Evolutionary conservation across 177 flowering plant genomes (phyloP).

Genomic region (Telopea speciosissima): DNA sequence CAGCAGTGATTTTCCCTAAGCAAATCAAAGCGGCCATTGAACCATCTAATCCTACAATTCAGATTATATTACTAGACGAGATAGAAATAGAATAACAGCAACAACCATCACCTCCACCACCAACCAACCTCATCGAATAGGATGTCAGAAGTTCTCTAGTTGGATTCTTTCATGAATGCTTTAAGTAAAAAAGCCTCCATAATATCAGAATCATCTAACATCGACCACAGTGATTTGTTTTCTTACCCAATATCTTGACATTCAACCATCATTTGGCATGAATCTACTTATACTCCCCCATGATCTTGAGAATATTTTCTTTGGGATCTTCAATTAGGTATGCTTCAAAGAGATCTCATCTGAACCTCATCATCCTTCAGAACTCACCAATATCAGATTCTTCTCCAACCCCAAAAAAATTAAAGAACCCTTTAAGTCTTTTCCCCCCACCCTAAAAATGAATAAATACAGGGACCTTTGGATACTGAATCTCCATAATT

Average conservation of each 20-base stretch:
- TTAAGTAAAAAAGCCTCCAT: neutral
- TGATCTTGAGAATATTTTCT: neutral
- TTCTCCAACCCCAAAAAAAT: neutral
- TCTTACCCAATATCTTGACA: neutral
- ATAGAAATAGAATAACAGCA: neutral
- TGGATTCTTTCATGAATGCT: neutral
- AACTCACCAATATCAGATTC: neutral
- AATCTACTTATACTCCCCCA: neutral
- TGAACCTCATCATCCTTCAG: too few species aligned
- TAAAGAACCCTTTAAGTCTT: too few species aligned
- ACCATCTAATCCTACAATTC: neutral
- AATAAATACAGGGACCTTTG: too few species aligned
- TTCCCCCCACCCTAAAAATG: too few species aligned
- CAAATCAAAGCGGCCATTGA: neutral
- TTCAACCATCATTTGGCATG: neutral
- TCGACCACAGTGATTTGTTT: neutral
- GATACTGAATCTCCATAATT: too few species aligned
- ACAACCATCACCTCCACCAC: neutral
- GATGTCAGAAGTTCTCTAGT: too few species aligned
- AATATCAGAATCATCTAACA: neutral
- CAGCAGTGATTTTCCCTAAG: neutral
- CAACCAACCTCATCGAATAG: neutral
- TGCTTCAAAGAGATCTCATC: too few species aligned
- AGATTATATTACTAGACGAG: neutral
- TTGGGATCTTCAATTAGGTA: too few species aligned